Base-by-base conservation (phyloP, 2,329 filamentous ascomycete species). In the Erysiphe pulchra region DNA sequence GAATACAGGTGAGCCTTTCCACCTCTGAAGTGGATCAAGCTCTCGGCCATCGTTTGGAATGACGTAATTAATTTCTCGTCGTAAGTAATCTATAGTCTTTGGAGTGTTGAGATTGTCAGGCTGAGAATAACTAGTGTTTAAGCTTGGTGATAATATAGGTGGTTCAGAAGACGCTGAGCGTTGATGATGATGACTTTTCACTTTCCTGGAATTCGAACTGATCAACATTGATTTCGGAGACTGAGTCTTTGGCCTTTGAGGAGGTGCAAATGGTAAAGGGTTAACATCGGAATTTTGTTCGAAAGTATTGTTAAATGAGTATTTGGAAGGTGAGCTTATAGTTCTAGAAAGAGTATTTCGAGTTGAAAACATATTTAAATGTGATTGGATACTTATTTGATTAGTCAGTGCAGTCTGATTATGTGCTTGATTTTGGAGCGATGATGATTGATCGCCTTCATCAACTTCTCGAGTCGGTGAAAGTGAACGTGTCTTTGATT, bases 1-100 rank as follows among this genome's bases (percentile, higher is more conserved):
- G 55, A 95, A 78, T 12, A 93, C 70, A 0, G 92, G 90, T 12
- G 74, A 71, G 2, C 92, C 92, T 62, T 80, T 85, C 90, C 90
- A 98, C 52, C 90, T 71, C 58, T 92, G 71, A 7, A 98, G 65
- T 2, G 77, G 75, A 62, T 98, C 90, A 16, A 74, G 62, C 54
- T 80, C 73, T 17, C 71, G 70, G 1, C 75, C 75, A 57, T 80
- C 75, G 1, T 68, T 76, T 1, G 76, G 75, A 9, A 69, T 63
- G 34, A 78, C 65, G 50, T 76, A 66, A 52, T 73, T 72, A 44
- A 75, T 59, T 28, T 62, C 64, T 16, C 37, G 34, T 46, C 72
- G 62, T 2, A 72, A 76, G 45, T 68, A 63, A 1, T 67, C 69
- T 45, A 72, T 64, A 12, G 64, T 60, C 17, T 70, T 64, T 20